phyloP scores from a whole-genome alignment of 176 grass and related monocot genomes.

The Bothriochloa decipiens region DNA sequence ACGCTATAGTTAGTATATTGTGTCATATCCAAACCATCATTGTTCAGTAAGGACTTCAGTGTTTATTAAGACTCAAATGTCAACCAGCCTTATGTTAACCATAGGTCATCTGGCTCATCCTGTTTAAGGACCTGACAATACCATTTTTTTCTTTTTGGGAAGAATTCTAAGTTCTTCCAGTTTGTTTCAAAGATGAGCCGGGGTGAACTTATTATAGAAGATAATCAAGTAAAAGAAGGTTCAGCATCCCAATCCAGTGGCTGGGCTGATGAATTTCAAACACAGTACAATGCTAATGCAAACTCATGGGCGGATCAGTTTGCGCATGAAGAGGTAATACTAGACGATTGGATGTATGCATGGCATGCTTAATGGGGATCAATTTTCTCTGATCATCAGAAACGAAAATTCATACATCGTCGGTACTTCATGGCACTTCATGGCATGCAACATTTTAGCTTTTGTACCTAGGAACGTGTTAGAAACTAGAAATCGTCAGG shows the following conservation, averaged over 20 bases:
- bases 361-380: conserved; percentile 16
- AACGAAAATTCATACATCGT: background rate
- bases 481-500: background rate
- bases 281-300: conserved; percentile 76
- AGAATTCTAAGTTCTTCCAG: conserved; percentile 99
- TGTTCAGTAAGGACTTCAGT: conserved; percentile 1
- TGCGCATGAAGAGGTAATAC: conserved; percentile 77
- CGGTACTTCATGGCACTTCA: conserved; percentile 1
- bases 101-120: conserved; percentile 33
- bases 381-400: conserved; percentile 13
- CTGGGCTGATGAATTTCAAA: conserved; percentile 96
- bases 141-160: conserved; percentile 36
- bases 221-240: conserved; percentile 96
- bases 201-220: conserved; percentile 95
- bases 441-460: conserved; percentile 6
- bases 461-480: background rate
- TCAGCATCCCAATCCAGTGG: conserved; percentile 66
- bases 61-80: conserved; percentile 21
- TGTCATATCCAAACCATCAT: conserved; percentile 20
- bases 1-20: conserved; percentile 20
- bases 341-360: conserved; percentile 29
- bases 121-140: conserved; percentile 47
- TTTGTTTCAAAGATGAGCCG: conserved; percentile 99
- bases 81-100: background rate
- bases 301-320: conserved; percentile 95